Percentiles rank a stretch among this genome's conserved stretches.
Conservation (phyloP, 768 basidiomycete species). For the Russula sp. region DNA sequence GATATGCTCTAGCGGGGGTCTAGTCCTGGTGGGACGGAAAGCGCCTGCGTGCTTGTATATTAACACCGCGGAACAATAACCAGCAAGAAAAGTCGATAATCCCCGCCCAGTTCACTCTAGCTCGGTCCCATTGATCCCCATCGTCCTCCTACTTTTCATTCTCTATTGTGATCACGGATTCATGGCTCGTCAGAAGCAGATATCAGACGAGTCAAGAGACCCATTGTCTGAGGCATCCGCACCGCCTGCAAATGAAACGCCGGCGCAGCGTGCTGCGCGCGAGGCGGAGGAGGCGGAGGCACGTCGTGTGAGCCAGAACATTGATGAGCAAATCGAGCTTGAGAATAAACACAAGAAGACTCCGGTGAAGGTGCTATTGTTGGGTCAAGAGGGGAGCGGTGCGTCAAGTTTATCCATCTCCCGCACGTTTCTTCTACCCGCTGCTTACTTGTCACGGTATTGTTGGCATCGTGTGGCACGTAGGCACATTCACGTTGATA, state of each 20-base stretch:
- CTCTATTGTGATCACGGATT: background rate
- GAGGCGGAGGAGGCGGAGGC: conserved; percentile 23
- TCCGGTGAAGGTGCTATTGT: conserved; percentile 25
- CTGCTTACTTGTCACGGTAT: too few relatives aligned
- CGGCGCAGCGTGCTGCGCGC: conserved; percentile 23
- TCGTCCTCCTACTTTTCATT: background rate
- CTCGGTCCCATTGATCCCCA: background rate
- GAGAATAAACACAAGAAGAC: conserved; percentile 11
- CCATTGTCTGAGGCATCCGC: background rate
- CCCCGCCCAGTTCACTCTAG: too few relatives aligned
- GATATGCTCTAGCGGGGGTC: background rate
- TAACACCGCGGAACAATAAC: too few relatives aligned
- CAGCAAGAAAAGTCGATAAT: too few relatives aligned
- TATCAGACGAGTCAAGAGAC: background rate
- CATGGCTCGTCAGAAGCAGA: background rate
- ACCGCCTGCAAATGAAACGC: conserved; percentile 18
- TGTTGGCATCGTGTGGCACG: too few relatives aligned
- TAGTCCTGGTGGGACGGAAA: too few relatives aligned
- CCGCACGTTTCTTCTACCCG: too few relatives aligned
- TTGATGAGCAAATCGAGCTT: conserved; percentile 24
- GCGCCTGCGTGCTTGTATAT: too few relatives aligned
- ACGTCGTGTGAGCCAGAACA: conserved; percentile 24
- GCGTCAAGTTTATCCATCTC: background rate
- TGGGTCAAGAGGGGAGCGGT: conserved; percentile 20
- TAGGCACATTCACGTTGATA: background rate